phyloP scores from a whole-genome alignment of 768 basidiomycete species.

The Boletus rubescentipes region DNA sequence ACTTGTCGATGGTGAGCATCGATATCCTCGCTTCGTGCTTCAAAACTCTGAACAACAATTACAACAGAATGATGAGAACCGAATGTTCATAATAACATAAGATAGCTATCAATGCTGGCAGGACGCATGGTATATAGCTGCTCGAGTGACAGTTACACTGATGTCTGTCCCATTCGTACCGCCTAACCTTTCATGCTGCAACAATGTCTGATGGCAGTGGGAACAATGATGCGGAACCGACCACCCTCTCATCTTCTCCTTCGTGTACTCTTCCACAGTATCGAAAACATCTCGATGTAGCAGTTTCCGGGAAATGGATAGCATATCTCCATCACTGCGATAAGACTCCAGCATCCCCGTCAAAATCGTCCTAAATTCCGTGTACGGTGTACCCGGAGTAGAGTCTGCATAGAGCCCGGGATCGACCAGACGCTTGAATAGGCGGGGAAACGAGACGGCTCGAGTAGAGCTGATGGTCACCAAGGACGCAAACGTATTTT shows the following conservation, averaged over 20 bases:
- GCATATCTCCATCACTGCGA: conserved; percentile 86
- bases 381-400: conserved; percentile 68
- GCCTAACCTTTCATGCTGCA: conserved; percentile 21
- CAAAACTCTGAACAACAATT: neutral
- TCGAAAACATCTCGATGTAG: conserved; percentile 82
- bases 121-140: conserved; percentile 57
- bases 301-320: conserved; percentile 79
- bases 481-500: conserved; percentile 79
- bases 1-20: conserved; percentile 33
- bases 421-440: conserved; percentile 91
- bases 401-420: conserved; percentile 51
- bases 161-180: conserved; percentile 16
- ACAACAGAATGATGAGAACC: conserved; percentile 15
- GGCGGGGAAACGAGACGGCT: conserved; percentile 82
- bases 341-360: conserved; percentile 97
- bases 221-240: conserved; percentile 48
- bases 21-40: neutral
- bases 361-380: conserved; percentile 88
- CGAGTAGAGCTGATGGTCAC: conserved; percentile 81
- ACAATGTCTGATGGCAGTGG: conserved; percentile 51
- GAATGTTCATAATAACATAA: conserved; percentile 1
- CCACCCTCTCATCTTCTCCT: conserved; percentile 65
- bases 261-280: conserved; percentile 57
- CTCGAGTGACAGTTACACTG: conserved; percentile 52
- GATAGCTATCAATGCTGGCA: conserved; percentile 33